Base-by-base conservation (phyloP, 2,329 filamentous ascomycete genomes). In the Huntiella decipiens region DNA sequence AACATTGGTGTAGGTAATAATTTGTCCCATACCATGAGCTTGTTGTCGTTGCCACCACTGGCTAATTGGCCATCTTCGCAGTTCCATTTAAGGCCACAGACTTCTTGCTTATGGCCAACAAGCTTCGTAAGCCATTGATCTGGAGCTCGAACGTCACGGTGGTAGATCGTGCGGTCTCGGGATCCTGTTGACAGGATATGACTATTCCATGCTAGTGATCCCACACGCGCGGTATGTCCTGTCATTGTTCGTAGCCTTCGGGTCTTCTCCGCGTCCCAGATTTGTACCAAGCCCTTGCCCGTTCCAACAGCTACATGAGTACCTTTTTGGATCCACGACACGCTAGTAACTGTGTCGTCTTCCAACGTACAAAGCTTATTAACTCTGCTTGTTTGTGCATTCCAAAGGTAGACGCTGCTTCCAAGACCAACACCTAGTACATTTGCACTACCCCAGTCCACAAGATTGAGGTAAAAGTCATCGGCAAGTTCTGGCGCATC, bases 1-100 rank as follows among this genome's bases (percentile, higher is more conserved):
- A 83, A 94, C 2, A 92, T 70, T 1, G 91, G 91, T 5, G 86
- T 83, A 54, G 92, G 82, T n/a, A 79, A 84, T 49, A 95, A 71
- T 58, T 92, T 92, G 56, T 98, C 91, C 91, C 91, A 98, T 17
- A 98, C 86, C 74, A 96, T 91, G 39, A 98, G 70, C 60, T 96
- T 96, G 65, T 98, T 98, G 65, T 98, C 91, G 61, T 98, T 98
- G 4, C 91, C 91, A 43, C 91, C 91, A 46, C 84, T 93, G 10
- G 91, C 91, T 19, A 98, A 71, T 60, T 98, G 91, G 4, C 86
- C 83, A 56, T 95, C 88, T 54, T 96, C 87, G 48, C 82, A 83
- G 56, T 98, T 98, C 91, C 91, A 98, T 56, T 87, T 87, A 43
- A 98, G 65, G 6, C 91, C 91, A 58, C 91, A 98, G 10, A 98